Evolutionary conservation across 192 early-diverging fungal species (phyloP).

Genomic region (Backusella luteola): DNA sequence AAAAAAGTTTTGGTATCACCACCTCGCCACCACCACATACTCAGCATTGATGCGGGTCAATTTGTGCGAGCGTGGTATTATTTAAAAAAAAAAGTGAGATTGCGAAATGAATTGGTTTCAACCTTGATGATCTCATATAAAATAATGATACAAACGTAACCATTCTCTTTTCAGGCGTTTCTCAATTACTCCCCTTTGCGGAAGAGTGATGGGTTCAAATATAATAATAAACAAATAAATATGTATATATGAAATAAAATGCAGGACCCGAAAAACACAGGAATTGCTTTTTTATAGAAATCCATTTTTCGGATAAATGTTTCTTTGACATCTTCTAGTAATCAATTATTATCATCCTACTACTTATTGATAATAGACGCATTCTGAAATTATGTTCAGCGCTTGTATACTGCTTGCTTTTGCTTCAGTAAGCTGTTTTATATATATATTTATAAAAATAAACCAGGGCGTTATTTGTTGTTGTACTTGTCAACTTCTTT

Average conservation of each 20-base stretch:
- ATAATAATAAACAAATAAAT: not conserved
- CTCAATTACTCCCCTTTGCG: not conserved
- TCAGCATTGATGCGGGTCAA: not conserved
- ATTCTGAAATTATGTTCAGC: not conserved
- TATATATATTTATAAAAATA: not conserved
- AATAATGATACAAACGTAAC: not conserved
- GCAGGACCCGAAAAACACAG: not conserved
- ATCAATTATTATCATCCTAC: not conserved
- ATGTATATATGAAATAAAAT: not conserved
- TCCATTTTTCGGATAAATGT: not conserved
- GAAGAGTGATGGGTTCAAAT: not conserved
- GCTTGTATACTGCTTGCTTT: not conserved
- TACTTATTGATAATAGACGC: not conserved
- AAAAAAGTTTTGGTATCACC: not conserved
- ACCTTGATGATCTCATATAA: not conserved
- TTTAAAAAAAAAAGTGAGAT: not conserved
- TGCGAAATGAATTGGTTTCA: not conserved
- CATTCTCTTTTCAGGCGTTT: not conserved
- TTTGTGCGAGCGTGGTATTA: not conserved
- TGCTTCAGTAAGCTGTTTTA: not conserved
- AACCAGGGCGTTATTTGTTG: not conserved
- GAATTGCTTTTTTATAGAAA: not conserved
- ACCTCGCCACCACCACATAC: not conserved
- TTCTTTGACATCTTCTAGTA: not conserved
- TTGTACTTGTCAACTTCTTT: not conserved